Evolutionary conservation across 345 rosid species (phyloP), one percentile per base, ranked within the genome.

Genomic region (Microcos paniculata): DNA sequence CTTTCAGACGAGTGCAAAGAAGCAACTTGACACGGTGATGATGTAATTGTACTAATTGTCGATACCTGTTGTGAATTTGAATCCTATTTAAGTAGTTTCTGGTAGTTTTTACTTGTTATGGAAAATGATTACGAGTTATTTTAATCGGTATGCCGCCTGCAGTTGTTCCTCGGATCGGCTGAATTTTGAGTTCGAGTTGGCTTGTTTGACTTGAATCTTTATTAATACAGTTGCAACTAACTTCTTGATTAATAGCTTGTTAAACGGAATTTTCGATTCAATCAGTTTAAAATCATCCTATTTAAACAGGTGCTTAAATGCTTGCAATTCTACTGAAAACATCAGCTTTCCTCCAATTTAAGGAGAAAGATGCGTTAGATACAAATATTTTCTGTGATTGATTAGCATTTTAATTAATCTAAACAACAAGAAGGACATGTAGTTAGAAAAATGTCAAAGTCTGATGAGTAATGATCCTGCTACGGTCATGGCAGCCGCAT

Each of bases 1-100:
- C 97, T 93, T 63, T 86, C 92, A 19, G 46, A 70, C 8, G 73
- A 51, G n/a, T n/a, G 30, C 30, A 70, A 70, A 19, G 45, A 31
- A 31, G 59, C 43, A 11, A 70, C 31, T 30, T 70, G 73, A 70
- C 59, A 51, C 4, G 57, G 42, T 48, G 40, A 49, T 48, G 21
- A 28, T 51, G 28, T 31, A 51, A 19, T 51, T 45, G 14, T 51
- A 30, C 49, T 31, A 51, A 5, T 18, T 28, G 4, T 45, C 58
- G 0, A 8, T 10, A 31, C 4, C 21, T 49, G n/a, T 49, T 0
- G 26, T 49, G 58, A 19, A 48, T 16, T 33, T 42, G 10, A 42
- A 42, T 42, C 45, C 45, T 1, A 5, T 42, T 67, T 28, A 68
- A 26, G 40, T 26, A 16, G 71, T 46, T 45, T 46, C 14, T 46